Evolutionary conservation across 202 grass and related monocot genomes (phyloP).

Genomic region (Thinopyrum obtusiflorum): DNA sequence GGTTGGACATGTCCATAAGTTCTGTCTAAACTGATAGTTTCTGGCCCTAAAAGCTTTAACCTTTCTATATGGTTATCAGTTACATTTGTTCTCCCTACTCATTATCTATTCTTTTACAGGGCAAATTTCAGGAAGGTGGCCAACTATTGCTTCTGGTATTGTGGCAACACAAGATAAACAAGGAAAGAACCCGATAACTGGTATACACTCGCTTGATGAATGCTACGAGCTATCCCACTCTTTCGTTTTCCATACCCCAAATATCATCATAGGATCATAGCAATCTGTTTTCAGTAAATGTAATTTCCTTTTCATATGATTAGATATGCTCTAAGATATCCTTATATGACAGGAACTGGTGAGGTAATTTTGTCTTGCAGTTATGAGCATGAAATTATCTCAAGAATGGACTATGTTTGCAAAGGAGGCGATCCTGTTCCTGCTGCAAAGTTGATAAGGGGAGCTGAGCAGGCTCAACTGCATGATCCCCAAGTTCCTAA

Average conservation of each 20-base stretch:
- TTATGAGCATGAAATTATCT: slow-evolving; percentile 32
- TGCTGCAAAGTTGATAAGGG: slow-evolving; percentile 34
- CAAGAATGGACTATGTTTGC: slow-evolving; percentile 23
- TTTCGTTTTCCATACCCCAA: neutral
- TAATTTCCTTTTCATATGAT: neutral
- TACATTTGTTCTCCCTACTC: slow-evolving; percentile 11
- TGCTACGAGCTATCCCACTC: neutral
- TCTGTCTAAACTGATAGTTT: neutral
- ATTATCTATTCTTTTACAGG: slow-evolving; percentile 38
- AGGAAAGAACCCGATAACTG: slow-evolving; percentile 30
- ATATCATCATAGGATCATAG: neutral
- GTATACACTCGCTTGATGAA: slow-evolving; percentile 35
- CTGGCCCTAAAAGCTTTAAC: slow-evolving; percentile 2
- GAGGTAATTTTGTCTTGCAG: slow-evolving; percentile 18
- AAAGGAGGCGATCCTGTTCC: slow-evolving; percentile 14
- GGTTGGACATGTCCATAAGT: neutral
- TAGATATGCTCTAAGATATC: slow-evolving; percentile 8
- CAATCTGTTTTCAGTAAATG: neutral
- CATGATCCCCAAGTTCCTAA: slow-evolving; percentile 24
- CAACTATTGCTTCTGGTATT: slow-evolving; percentile 47
- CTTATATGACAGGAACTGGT: slow-evolving; percentile 32
- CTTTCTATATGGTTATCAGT: slow-evolving; percentile 6
- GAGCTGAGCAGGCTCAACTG: slow-evolving; percentile 32
- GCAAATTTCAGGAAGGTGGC: slow-evolving; percentile 43
- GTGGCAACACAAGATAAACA: slow-evolving; percentile 37